These are phyloP conservation scores for maize (Zea mays) DNA, from an alignment of 176 grass and related monocot species.

Conservation along the genomic window Zm-B73-REFERENCE-NAM-5.0 NC_050099.1:248383001-248383500, in stretches of 20 bases:
- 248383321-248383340: no score
- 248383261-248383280: slow-evolving; percentile 81
- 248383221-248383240: slow-evolving; percentile 55
- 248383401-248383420: no score
- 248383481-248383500: no score
- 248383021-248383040: slow-evolving; percentile 47
- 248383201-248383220: slow-evolving; percentile 70
- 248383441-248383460: no score
- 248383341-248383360: no score
- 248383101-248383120: slow-evolving; percentile 69
- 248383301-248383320: slow-evolving; percentile 13
- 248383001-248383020: slow-evolving; percentile 46
- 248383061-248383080: slow-evolving; percentile 40
- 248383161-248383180: slow-evolving; percentile 19
- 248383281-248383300: slow-evolving; percentile 72
- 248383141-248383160: background rate
- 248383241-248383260: slow-evolving; percentile 61
- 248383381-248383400: no score
- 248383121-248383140: slow-evolving; percentile 56
- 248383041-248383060: slow-evolving; percentile 58
- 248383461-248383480: no score
- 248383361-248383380: no score
- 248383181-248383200: slow-evolving; percentile 71
- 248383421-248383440: no score
- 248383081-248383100: slow-evolving; percentile 75